A percentile compares a stretch with the other conserved stretches of the same genome.
Evolutionary conservation across 2,329 filamentous ascomycete genomes (phyloP).

Genomic region (Ophiostoma tasmaniense): DNA sequence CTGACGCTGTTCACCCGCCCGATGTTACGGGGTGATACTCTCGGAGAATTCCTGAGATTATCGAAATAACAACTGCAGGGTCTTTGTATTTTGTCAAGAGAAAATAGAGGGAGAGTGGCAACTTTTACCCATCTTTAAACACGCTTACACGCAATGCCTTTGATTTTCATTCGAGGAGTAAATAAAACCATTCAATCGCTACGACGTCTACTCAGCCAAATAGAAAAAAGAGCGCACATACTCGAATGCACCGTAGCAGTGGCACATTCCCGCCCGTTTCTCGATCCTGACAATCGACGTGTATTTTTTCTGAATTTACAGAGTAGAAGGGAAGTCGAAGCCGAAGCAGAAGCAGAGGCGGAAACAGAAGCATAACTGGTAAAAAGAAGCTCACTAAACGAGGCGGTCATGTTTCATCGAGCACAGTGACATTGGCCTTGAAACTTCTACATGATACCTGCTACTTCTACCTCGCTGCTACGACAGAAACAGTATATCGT

Average conservation of each 20-base stretch:
- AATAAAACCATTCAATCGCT: too few relatives aligned
- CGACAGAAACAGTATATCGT: background rate
- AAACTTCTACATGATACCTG: background rate
- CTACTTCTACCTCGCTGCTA: background rate
- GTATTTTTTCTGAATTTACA: background rate
- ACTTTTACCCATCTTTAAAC: background rate
- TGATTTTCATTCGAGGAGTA: background rate
- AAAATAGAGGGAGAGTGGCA: too few relatives aligned
- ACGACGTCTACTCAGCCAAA: background rate
- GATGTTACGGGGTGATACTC: constrained; percentile 2
- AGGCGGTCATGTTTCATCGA: background rate
- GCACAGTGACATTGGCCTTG: background rate
- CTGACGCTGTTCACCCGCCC: background rate
- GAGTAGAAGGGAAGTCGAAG: too few relatives aligned
- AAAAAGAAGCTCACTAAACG: background rate
- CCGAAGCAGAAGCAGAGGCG: too few relatives aligned
- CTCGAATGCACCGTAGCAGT: background rate
- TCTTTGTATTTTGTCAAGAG: too few relatives aligned
- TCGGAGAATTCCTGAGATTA: constrained; percentile 4
- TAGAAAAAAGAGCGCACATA: background rate
- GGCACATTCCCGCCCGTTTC: background rate
- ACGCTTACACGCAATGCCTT: background rate
- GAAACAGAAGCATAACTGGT: background rate
- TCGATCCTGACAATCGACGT: constrained; percentile 7
- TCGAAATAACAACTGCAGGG: background rate